Conservation (phyloP, 139 green algal species). For the Auxenochlorella protothecoides region DNA sequence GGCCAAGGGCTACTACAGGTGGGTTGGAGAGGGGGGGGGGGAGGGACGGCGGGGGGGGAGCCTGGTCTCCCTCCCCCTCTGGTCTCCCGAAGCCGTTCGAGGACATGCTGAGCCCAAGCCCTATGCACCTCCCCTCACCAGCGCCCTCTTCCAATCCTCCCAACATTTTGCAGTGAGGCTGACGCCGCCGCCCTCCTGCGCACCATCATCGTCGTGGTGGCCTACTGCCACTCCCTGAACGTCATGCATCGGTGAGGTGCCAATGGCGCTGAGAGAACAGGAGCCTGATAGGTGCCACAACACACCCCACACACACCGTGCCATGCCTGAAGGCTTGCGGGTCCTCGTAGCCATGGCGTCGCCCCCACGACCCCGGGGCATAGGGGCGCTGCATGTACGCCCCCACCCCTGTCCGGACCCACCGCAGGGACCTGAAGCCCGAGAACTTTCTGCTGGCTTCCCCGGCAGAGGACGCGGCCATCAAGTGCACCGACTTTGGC, state of each 20-base stretch:
- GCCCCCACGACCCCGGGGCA: no score
- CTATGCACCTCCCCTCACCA: not conserved
- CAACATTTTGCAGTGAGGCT: constrained; percentile 56
- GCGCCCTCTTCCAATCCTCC: no score
- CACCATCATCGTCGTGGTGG: constrained; percentile 84
- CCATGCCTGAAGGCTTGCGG: not conserved
- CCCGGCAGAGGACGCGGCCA: constrained; percentile 38
- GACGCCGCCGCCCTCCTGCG: constrained; percentile 69
- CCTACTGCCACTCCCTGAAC: constrained; percentile 85
- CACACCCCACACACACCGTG: not conserved
- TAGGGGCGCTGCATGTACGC: no score
- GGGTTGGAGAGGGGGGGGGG: not conserved
- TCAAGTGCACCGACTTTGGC: constrained; percentile 94
- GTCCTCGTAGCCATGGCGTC: not conserved
- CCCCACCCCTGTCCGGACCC: no score
- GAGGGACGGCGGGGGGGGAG: no score
- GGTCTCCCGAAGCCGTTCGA: no score
- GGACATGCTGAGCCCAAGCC: no score
- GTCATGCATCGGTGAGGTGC: constrained; percentile 74
- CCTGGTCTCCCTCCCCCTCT: no score
- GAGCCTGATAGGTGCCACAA: not conserved
- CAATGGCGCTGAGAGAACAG: not conserved
- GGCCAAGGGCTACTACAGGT: constrained; percentile 60
- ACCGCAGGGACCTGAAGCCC: constrained; percentile 66
- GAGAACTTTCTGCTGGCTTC: constrained; percentile 95